Evolutionary conservation across 2,329 filamentous ascomycete genomes (phyloP).

Genomic region (Neurospora sp.): DNA sequence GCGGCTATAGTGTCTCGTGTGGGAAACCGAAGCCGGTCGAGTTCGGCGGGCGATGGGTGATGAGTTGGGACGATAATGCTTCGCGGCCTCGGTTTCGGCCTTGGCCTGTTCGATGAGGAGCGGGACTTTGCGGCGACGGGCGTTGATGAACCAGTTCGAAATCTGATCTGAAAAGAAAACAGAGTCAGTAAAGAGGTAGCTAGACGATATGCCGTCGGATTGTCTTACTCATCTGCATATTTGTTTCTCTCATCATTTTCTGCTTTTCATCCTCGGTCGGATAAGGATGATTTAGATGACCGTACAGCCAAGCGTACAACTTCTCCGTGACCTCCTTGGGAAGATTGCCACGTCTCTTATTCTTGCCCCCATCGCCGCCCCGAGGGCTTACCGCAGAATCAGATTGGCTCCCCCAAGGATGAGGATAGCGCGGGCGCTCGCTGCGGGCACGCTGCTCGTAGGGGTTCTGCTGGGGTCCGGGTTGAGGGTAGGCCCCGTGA

Average conservation of each 20-base stretch:
- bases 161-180: slow-evolving; percentile 46
- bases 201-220: background rate
- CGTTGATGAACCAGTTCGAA: slow-evolving; percentile 76
- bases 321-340: slow-evolving; percentile 85
- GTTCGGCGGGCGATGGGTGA: background rate
- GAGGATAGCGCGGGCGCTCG: background rate
- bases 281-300: slow-evolving; percentile 72
- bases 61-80: background rate
- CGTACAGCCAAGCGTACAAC: slow-evolving; percentile 67
- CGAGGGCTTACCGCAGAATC: background rate
- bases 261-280: slow-evolving; percentile 84
- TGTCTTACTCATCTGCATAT: slow-evolving; percentile 63
- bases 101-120: slow-evolving; percentile 47
- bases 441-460: background rate
- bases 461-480: background rate
- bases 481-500: background rate
- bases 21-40: background rate
- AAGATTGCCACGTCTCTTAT: slow-evolving; percentile 67
- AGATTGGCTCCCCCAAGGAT: background rate
- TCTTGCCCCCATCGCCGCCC: background rate
- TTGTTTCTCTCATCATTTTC: slow-evolving; percentile 65
- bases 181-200: slow-evolving; percentile 11
- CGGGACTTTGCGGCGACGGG: slow-evolving; percentile 55
- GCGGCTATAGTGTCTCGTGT: background rate
- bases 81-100: slow-evolving; percentile 35